Evolutionary conservation across 768 basidiomycete species (phyloP), one percentile per base, ranked within the genome.

Genomic region (Cubamyces sp.): DNA sequence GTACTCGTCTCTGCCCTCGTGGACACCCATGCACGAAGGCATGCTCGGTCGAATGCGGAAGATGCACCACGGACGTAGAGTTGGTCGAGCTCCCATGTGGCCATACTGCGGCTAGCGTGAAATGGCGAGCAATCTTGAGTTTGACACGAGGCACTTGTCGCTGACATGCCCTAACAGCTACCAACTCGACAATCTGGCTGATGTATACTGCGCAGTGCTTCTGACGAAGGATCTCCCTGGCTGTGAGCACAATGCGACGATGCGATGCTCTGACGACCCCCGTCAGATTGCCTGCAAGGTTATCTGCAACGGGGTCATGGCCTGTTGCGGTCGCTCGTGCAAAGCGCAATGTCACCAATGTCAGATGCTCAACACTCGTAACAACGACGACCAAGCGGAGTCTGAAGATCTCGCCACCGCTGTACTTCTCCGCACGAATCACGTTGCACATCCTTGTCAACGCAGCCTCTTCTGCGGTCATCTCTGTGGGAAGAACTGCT

Each of bases 1-100:
- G 88, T 63, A 73, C 76, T 25, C 74, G 78, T 43, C 76, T 86
- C 8, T 90, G 88, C 62, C 61, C 74, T 0, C 76, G 82, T 25
- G 74, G 75, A 1, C 88, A 90, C 66, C 87, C 88, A 1, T 91
- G 88, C 68, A 62, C 65, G 16, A 81, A 79, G 45, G 64, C 73
- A 25, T 91, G 88, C 66, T 76, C 79, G 5, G 72, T 74, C 2
- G 64, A 77, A 0, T 90, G 88, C 64, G 85, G 84, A 1, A 61
- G 75, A 16, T 90, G 88, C 67, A 46, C 23, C 16, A 84, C 84
- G 66, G 74, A 75, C 9, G 66, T 85, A 11, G 65, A 70, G 2
- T 69, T 80, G 7, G 78, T 88, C 16, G 30, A 61, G 37, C 75
- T 90, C 23, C 84, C 87, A 0, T 90, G 88, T 63, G 85, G 85